A percentile compares a stretch with the other conserved stretches of the same genome.
Conservation (phyloP, 2,329 filamentous ascomycete genomes). For the Dactylellina cionopaga region DNA sequence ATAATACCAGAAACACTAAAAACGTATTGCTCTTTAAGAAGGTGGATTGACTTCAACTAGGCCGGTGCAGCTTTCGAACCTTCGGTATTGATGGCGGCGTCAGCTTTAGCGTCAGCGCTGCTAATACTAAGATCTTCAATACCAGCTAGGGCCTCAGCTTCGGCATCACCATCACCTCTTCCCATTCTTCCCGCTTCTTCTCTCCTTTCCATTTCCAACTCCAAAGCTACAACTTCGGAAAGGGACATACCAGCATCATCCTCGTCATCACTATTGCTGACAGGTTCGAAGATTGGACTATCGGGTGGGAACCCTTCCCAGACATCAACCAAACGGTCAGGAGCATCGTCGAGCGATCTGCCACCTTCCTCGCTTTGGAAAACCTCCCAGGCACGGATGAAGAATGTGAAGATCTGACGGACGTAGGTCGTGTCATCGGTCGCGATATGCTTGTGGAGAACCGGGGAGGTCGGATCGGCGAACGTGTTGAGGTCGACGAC, state of each 20-base stretch:
- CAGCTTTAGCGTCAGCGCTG: no score
- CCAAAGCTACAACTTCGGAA: conserved; percentile 16
- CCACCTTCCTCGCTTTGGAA: conserved; percentile 24
- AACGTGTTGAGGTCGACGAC: conserved; percentile 26
- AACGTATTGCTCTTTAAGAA: no score
- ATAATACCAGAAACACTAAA: no score
- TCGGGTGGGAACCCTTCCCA: conserved; percentile 33
- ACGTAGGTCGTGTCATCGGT: conserved; percentile 18
- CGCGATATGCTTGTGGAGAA: conserved; percentile 10
- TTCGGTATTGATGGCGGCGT: no score
- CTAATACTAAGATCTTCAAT: neutral
- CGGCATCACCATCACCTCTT: neutral
- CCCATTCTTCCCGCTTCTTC: neutral
- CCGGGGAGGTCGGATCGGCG: neutral
- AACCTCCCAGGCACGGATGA: conserved; percentile 13
- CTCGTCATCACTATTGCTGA: conserved; percentile 26
- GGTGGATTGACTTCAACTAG: no score
- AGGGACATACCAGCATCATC: conserved; percentile 29
- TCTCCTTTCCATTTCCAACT: neutral
- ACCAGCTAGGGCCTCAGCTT: neutral
- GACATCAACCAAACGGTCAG: conserved; percentile 20
- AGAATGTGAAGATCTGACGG: conserved; percentile 28
- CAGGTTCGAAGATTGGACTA: conserved; percentile 17
- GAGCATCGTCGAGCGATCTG: conserved; percentile 9
- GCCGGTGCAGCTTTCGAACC: no score